Evolutionary conservation across 148 eudicot species (phyloP), one percentile per base, ranked within the genome.

Genomic region (Fallopia convolvulus): DNA sequence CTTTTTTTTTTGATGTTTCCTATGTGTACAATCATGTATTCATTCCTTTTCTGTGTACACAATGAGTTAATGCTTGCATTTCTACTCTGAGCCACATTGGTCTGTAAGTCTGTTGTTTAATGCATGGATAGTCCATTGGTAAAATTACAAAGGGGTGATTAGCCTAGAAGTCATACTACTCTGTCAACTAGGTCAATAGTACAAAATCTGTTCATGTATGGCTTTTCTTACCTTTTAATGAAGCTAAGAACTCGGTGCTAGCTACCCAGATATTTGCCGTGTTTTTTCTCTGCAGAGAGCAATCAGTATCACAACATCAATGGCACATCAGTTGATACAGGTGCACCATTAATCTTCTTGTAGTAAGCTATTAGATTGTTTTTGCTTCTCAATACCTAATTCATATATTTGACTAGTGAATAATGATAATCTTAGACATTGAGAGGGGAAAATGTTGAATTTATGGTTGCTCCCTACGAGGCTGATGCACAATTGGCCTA

Each of bases 401-500:
- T 77, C 2, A 66, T 15, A 30, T 76, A n/a, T 20, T 50, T 77
- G n/a, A 39, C 77, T 21, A 55, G 33, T 76, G 72, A 15, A 44
- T 44, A 44, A 44, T 44, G 47, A 44, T 44, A 44, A 44, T 44
- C 7, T 72, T 85, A 92, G 97, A 86, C 83, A 75, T 79, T 92
- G 75, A 88, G 82, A 66, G 81, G 88, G 49, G 91, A 90, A 77
- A 85, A 90, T 36, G 82, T 92, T 55, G 97, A 92, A 46, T 92
- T 89, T 78, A 77, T 88, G 48, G 95, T 92, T 56, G 93, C 97
- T 50, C 97, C 97, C 78, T 92, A 90, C 66, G 97, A 92, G 75
- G 97, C 97, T 65, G 97, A 92, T 86, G 97, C 97, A 49, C 94
- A 92, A 71, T 85, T 92, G 80, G 97, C 97, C 39, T 89, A 92